A percentile compares a stretch with the other conserved stretches of the same genome.
These are phyloP conservation scores for Eremochloa ophiuroides DNA, from an alignment of 176 grass and related monocot species.

Conservation along the genomic window DNA sequence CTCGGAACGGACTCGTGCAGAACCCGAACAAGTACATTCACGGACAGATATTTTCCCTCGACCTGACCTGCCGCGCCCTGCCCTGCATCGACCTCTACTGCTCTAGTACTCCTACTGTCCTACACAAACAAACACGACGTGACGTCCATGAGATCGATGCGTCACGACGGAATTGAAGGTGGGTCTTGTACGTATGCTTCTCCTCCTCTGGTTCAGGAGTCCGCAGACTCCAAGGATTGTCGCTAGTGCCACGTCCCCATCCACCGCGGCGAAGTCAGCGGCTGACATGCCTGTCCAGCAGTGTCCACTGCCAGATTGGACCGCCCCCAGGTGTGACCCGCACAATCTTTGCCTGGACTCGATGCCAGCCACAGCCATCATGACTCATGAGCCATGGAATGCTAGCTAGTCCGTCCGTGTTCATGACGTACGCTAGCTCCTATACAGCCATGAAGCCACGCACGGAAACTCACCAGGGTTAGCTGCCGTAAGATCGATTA, in stretches of 20 bases:
- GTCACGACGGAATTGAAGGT: background rate
- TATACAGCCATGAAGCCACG: conserved; percentile 5
- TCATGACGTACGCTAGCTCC: background rate
- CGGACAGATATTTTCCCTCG: background rate
- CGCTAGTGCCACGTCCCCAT: no score
- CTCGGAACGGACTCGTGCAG: conserved; percentile 18
- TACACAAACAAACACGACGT: background rate
- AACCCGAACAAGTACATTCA: background rate
- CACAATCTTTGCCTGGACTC: background rate
- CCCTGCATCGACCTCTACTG: background rate
- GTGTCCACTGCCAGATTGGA: background rate
- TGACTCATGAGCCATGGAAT: background rate
- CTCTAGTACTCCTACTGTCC: background rate
- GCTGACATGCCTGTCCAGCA: background rate
- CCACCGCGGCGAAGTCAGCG: background rate
- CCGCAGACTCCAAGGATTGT: background rate
- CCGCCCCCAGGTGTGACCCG: conserved; percentile 28
- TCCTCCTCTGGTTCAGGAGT: background rate
- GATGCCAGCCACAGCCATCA: background rate
- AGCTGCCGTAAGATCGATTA: no score
- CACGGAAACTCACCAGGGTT: background rate
- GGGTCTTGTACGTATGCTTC: background rate
- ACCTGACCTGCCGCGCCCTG: background rate
- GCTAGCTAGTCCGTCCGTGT: background rate
- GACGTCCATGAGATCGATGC: background rate